Conservation (phyloP, 345 rosid genomes). For the Mercurialis annua region DNA sequence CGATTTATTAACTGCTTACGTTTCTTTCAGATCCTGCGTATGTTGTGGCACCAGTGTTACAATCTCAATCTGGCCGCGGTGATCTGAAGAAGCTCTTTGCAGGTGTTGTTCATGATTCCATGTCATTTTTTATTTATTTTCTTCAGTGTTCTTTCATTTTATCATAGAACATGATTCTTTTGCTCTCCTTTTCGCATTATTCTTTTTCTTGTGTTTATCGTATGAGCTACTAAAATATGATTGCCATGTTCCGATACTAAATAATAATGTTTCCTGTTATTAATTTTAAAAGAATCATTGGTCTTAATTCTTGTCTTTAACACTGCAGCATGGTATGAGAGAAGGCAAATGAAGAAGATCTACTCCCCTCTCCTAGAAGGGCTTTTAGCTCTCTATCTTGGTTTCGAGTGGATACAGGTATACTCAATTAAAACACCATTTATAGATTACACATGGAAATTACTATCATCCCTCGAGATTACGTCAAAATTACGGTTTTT, state of each 20-base stretch:
- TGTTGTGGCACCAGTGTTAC: slow-evolving; percentile 76
- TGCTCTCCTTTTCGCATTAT: neutral
- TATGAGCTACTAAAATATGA: neutral
- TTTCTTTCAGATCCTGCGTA: slow-evolving; percentile 73
- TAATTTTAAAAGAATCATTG: neutral
- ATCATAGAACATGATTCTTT: neutral
- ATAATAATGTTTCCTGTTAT: neutral
- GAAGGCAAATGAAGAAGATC: slow-evolving; percentile 94
- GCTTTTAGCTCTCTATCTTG: slow-evolving; percentile 80
- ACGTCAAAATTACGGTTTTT: too few relatives aligned
- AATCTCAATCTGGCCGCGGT: slow-evolving; percentile 59
- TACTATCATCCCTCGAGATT: neutral
- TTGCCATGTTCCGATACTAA: neutral
- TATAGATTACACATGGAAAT: neutral
- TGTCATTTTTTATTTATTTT: neutral
- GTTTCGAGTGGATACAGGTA: slow-evolving; percentile 96
- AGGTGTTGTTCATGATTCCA: slow-evolving; percentile 41
- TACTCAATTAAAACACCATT: neutral
- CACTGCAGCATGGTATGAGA: slow-evolving; percentile 91
- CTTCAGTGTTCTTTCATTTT: neutral
- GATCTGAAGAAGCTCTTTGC: slow-evolving; percentile 84
- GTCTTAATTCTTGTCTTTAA: neutral
- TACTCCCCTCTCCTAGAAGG: slow-evolving; percentile 98
- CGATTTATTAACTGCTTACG: slow-evolving; percentile 5
- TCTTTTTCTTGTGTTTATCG: neutral